Base-by-base conservation (phyloP, 352 stramenopile genomes). In the Globisporangium cystogenes region DNA sequence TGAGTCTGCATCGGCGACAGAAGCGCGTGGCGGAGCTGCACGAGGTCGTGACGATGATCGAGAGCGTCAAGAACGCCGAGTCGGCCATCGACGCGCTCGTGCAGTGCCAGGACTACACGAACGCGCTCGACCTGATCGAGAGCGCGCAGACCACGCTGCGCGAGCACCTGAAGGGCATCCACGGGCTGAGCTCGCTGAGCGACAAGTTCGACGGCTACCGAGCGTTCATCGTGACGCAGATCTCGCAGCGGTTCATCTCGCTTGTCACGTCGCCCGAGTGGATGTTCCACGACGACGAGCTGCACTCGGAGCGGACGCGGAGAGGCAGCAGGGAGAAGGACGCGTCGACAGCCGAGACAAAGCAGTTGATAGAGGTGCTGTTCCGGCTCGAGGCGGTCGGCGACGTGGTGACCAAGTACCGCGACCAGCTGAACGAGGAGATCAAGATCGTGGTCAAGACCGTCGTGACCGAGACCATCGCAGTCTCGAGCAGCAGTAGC, bases 391-490 rank as follows among this genome's bases (percentile, higher is more conserved):
- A 95, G 36, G 66, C 70, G 26, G 54, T 95, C 8, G 68, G 72
- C 11, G 71, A 87, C 57, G 82, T 88, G 23, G 68, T 95, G 23
- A 64, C 66, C 14, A 87, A 80, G 33, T 95, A 95, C 56, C 68
- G 80, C 26, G 76, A 86, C n/a, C 78, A 88, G 40, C 51, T 95
- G 0, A 93, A 84, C 35, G 82, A 95, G 55, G 84, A 95, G 57
- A 89, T 93, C 58, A 89, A 89, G 36, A 72, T 95, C 26, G 74
- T 95, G 1, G 84, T 95, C 31, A 93, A 93, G 60, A 93, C 82
- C 0, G 84, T 95, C 18, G 84, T 95, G n/a, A 93, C 77, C 0
- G 84, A 95, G 68, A 95, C 84, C 0, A 95, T 95, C 52, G 70
- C 74, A 23, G 74, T 87, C 20, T 89, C 79, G 16, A 74, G 48